Conservation (phyloP, 2,329 filamentous ascomycete genomes). For the Talaromyces sp. region DNA sequence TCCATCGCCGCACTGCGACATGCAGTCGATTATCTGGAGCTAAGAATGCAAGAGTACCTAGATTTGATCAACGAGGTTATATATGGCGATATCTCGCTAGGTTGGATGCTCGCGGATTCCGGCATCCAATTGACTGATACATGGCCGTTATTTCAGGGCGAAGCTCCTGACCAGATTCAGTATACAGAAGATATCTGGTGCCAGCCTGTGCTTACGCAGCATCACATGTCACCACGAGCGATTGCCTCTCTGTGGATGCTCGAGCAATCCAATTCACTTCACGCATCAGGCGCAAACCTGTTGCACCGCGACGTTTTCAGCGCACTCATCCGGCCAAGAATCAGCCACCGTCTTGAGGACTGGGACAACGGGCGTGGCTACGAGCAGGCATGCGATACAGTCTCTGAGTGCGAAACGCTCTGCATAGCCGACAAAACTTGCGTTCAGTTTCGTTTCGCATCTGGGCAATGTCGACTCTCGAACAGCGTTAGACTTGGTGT, state of each 20-base stretch:
- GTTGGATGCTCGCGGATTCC: constrained; percentile 41
- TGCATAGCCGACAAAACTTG: background rate
- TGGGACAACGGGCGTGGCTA: background rate
- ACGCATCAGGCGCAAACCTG: background rate
- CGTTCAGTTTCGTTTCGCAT: background rate
- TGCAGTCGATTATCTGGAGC: constrained; percentile 37
- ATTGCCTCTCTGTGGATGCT: background rate
- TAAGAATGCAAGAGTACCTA: constrained; percentile 40
- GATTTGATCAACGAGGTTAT: constrained; percentile 40
- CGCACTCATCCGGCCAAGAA: background rate
- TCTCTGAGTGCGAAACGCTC: background rate
- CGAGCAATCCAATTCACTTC: background rate
- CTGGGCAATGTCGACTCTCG: background rate
- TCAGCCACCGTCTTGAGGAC: background rate
- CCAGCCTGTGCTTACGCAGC: constrained; percentile 44
- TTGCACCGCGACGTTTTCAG: background rate
- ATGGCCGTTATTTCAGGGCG: constrained; percentile 44
- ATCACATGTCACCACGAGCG: constrained; percentile 38
- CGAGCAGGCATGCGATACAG: background rate
- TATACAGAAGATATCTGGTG: constrained; percentile 43
- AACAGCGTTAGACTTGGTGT: background rate
- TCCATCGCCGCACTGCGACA: constrained; percentile 45
- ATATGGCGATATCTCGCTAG: constrained; percentile 48
- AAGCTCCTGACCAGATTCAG: constrained; percentile 14
- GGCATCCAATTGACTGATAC: constrained; percentile 40